Base-by-base conservation (phyloP, 225 moss, liverwort and hornwort species). In the Takakia lepidozioides region DNA sequence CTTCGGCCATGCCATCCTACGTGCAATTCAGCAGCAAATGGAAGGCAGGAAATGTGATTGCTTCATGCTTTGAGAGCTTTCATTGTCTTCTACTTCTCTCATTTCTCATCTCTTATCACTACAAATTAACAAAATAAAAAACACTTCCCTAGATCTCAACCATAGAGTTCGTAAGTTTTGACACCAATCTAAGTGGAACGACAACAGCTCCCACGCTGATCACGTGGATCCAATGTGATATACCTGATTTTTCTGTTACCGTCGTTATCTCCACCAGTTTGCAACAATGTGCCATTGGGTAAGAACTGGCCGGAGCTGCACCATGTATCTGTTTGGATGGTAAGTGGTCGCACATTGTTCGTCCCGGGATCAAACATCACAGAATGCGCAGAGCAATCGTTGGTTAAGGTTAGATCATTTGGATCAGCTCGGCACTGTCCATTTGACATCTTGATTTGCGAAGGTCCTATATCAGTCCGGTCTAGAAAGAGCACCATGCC, bases 261-360 rank as follows among this genome's bases (percentile, higher is more conserved):
- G 16, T 36, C 19, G 0, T 10, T 56, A 5, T 34, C 3, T 21
- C 75, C 75, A 28, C 75, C 75, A 4, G 75, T 75, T 34, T 70
- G 75, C 23, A 70, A 17, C 11, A 75, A 48, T 11, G 65, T 59
- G 48, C 75, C 75, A 51, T 62, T 59, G 9, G 65, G 47, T 4
- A 34, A 43, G 32, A 75, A 75, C 58, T 75, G 75, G 14, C 75
- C 75, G 11, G 75, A 75, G 1, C 65, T 61, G 57, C 70, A 66
- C 57, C 65, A 70, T 8, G 70, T 34, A 11, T 75, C 59, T 23
- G 54, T 66, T 21, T 44, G 17, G 25, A 75, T 25, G 1, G 48
- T 59, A 16, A 75, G 66, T 1, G 75, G 61, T 15, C 70, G 27
- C 1, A 66, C 14, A 3, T 39, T 3, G 1, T 6, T 24, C 10